Evolutionary conservation across 2,329 filamentous ascomycete species (phyloP).

Genomic region (Fusarium staphyleae): DNA sequence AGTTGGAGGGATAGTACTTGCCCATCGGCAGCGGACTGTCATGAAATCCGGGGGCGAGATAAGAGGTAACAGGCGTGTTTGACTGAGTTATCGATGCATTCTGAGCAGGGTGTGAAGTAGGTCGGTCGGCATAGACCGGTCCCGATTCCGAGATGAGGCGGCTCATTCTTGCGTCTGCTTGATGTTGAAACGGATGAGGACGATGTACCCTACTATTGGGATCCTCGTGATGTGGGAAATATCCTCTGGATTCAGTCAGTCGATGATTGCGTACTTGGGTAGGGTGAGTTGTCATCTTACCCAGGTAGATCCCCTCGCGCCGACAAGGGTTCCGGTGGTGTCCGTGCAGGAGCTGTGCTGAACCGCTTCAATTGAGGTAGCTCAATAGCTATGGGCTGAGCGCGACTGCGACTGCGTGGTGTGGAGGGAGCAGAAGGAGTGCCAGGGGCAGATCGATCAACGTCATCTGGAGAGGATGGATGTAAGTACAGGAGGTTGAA

Average conservation of each 20-base stretch:
- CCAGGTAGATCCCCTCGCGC: slow-evolving; percentile 65
- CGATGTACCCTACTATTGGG: slow-evolving; percentile 54
- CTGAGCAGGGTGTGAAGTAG: slow-evolving; percentile 40
- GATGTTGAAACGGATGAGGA: slow-evolving; percentile 59
- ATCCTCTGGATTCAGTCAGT: slow-evolving; percentile 54
- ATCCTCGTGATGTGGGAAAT: slow-evolving; percentile 68
- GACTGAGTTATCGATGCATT: slow-evolving; percentile 33
- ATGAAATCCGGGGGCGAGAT: slow-evolving; percentile 58
- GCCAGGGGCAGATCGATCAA: slow-evolving; percentile 20
- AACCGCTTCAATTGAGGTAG: slow-evolving; percentile 52
- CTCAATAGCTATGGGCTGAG: slow-evolving; percentile 62
- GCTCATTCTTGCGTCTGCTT: slow-evolving; percentile 49
- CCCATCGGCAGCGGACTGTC: slow-evolving; percentile 61
- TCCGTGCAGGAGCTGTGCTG: slow-evolving; percentile 51
- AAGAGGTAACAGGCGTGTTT: slow-evolving; percentile 58
- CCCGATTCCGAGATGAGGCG: slow-evolving; percentile 46
- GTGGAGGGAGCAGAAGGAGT: slow-evolving; percentile 34
- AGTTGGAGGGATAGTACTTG: slow-evolving; percentile 70
- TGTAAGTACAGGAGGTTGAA: slow-evolving; percentile 15
- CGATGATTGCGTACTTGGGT: background rate
- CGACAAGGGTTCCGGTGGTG: slow-evolving; percentile 59
- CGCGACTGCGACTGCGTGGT: slow-evolving; percentile 40
- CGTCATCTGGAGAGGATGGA: slow-evolving; percentile 26
- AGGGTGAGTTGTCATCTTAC: slow-evolving; percentile 49
- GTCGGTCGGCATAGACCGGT: slow-evolving; percentile 39